Conservation (phyloP, 2,329 filamentous ascomycete species). For the Alternaria longipes region DNA sequence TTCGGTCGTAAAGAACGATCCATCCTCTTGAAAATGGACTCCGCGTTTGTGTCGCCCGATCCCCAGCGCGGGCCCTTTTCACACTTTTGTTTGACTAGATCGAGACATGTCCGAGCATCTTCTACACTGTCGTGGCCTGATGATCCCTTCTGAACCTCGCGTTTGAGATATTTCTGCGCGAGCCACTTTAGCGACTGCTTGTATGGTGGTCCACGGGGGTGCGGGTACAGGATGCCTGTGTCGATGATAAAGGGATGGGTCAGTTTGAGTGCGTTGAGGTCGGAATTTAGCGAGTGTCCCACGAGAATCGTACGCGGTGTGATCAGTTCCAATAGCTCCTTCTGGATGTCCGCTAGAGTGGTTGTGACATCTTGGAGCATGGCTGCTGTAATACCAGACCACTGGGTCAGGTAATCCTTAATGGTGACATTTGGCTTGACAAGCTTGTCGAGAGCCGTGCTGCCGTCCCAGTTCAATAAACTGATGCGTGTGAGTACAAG, state of each 20-base stretch:
- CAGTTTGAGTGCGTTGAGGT: constrained; percentile 83
- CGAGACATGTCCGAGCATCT: constrained; percentile 88
- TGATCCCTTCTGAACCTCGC: constrained; percentile 85
- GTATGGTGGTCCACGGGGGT: constrained; percentile 86
- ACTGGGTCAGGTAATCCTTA: constrained; percentile 86
- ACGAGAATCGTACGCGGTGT: constrained; percentile 77
- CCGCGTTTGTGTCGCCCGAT: constrained; percentile 77
- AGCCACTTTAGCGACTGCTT: constrained; percentile 93
- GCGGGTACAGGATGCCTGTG: constrained; percentile 88
- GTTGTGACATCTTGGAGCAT: constrained; percentile 87
- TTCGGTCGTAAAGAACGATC: constrained; percentile 62
- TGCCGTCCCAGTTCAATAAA: constrained; percentile 84
- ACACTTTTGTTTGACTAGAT: constrained; percentile 94
- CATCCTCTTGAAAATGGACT: constrained; percentile 89
- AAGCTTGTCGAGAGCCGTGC: constrained; percentile 83
- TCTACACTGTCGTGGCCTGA: constrained; percentile 91
- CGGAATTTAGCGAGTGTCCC: constrained; percentile 83
- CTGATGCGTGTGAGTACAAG: constrained; percentile 90
- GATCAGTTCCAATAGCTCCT: constrained; percentile 75
- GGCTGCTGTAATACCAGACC: constrained; percentile 88
- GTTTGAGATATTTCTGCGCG: constrained; percentile 81
- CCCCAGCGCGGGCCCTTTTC: constrained; percentile 91
- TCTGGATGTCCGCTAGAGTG: constrained; percentile 82
- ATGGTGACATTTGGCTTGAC: constrained; percentile 92
- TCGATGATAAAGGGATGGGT: constrained; percentile 95